Percentiles rank a stretch among this genome's conserved stretches.
These are phyloP conservation scores for Magnusiomyces magnusii DNA, from an alignment of 1,139 yeast genomes.

Conservation along the genomic window DNA sequence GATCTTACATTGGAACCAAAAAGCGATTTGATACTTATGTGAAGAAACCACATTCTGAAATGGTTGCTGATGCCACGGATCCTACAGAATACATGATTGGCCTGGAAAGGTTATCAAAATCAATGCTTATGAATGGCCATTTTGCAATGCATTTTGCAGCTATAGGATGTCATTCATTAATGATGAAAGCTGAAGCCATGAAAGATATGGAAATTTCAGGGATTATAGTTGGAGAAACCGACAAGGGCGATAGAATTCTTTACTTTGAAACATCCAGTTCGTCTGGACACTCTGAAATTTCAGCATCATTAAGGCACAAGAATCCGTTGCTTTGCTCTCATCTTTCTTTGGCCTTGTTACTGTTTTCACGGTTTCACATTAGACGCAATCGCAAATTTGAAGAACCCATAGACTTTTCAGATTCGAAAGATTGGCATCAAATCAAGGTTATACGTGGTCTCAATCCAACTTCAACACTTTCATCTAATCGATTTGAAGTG, in stretches of 20 bases:
- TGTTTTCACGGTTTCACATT: not conserved
- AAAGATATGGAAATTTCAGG: not conserved
- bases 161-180: not conserved
- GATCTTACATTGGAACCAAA: not conserved
- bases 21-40: not conserved
- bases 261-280: not conserved
- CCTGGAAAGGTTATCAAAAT: not conserved
- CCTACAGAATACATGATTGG: not conserved
- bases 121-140: not conserved
- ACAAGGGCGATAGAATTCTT: not conserved
- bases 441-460: not conserved
- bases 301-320: not conserved
- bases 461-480: not conserved
- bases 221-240: not conserved
- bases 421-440: not conserved
- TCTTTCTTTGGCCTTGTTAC: not conserved
- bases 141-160: not conserved
- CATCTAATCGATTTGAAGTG: not conserved
- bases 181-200: not conserved
- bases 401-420: not conserved
- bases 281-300: not conserved
- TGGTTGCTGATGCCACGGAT: not conserved
- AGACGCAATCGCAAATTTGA: conserved; percentile 2
- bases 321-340: not conserved
- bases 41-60: not conserved